These are phyloP conservation scores for Chaetomium strumarium DNA, from an alignment of 2,329 filamentous ascomycete species.

Conservation along the genomic window DNA sequence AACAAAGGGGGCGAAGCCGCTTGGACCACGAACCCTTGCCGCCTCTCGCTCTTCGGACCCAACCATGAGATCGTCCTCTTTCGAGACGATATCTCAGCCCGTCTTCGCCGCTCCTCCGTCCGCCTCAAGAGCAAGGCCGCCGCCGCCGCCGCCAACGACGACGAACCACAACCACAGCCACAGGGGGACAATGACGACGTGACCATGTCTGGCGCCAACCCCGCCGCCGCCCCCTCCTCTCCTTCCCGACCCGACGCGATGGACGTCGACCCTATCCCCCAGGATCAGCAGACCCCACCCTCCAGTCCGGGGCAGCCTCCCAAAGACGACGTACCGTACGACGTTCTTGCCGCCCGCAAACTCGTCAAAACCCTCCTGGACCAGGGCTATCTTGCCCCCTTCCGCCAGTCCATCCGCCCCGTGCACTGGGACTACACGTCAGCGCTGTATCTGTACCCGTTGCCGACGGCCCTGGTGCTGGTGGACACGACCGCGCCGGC, in stretches of 20 bases:
- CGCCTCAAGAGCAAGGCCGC: slow-evolving; percentile 49
- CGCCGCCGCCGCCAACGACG: not conserved
- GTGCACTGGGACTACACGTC: slow-evolving; percentile 84
- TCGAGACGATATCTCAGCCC: slow-evolving; percentile 76
- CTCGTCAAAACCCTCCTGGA: slow-evolving; percentile 89
- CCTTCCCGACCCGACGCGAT: slow-evolving; percentile 29
- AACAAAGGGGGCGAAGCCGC: slow-evolving; percentile 62
- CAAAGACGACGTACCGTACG: slow-evolving; percentile 35
- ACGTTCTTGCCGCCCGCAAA: slow-evolving; percentile 59
- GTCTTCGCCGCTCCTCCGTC: slow-evolving; percentile 71
- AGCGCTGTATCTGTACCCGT: slow-evolving; percentile 74
- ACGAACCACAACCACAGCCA: slow-evolving; percentile 24
- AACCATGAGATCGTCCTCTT: slow-evolving; percentile 83
- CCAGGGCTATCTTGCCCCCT: slow-evolving; percentile 83
- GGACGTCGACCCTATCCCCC: slow-evolving; percentile 35
- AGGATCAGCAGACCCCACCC: not conserved
- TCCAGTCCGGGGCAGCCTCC: not conserved
- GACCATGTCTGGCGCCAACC: slow-evolving; percentile 30
- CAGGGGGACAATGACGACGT: slow-evolving; percentile 33
- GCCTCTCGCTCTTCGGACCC: slow-evolving; percentile 79
- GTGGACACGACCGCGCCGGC: slow-evolving; percentile 75
- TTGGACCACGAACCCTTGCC: slow-evolving; percentile 83
- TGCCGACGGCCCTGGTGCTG: slow-evolving; percentile 78
- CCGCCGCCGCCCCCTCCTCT: slow-evolving; percentile 19
- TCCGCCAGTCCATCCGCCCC: slow-evolving; percentile 71